Conservation (phyloP, 345 rosid genomes). For the Crucihimalaya himalaica region DNA sequence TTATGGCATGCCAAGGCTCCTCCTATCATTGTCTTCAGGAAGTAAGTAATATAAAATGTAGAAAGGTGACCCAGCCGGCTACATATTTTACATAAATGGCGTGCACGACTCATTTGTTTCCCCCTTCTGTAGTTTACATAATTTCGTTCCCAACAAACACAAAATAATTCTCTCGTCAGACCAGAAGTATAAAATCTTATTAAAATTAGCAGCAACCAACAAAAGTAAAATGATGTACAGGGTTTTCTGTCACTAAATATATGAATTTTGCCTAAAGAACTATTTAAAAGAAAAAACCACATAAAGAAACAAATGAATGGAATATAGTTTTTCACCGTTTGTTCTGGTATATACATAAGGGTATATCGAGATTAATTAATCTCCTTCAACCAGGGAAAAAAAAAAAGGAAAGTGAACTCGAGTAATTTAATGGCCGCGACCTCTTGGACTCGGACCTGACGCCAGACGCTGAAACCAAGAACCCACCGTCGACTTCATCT, state of each 20-base stretch:
- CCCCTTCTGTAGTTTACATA: not conserved
- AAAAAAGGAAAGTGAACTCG: not conserved
- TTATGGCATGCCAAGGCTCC: slow-evolving; percentile 13
- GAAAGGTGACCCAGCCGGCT: slow-evolving; percentile 23
- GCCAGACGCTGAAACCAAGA: slow-evolving; percentile 42
- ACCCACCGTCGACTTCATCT: slow-evolving; percentile 28
- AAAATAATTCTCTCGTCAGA: not conserved
- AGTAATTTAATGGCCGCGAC: slow-evolving; percentile 34
- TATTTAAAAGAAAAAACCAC: not conserved
- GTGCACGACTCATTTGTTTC: slow-evolving; percentile 39
- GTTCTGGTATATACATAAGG: not conserved
- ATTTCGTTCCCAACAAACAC: slow-evolving; percentile 18
- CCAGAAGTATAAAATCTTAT: not conserved
- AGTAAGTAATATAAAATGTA: slow-evolving; percentile 2
- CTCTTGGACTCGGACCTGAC: slow-evolving; percentile 40
- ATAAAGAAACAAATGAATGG: slow-evolving; percentile 28
- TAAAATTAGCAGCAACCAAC: slow-evolving; percentile 12
- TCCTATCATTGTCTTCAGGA: slow-evolving; percentile 6
- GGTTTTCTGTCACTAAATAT: slow-evolving; percentile 2
- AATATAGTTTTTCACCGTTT: slow-evolving; percentile 8
- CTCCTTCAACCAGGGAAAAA: not conserved
- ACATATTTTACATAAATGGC: slow-evolving; percentile 17
- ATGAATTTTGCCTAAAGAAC: not conserved
- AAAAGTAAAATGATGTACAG: slow-evolving; percentile 13
- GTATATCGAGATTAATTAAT: not conserved